Percentiles rank a stretch among this genome's conserved stretches.
phyloP scores from a whole-genome alignment of 805 yeast species.

The Tetrapisispora arboricola region DNA sequence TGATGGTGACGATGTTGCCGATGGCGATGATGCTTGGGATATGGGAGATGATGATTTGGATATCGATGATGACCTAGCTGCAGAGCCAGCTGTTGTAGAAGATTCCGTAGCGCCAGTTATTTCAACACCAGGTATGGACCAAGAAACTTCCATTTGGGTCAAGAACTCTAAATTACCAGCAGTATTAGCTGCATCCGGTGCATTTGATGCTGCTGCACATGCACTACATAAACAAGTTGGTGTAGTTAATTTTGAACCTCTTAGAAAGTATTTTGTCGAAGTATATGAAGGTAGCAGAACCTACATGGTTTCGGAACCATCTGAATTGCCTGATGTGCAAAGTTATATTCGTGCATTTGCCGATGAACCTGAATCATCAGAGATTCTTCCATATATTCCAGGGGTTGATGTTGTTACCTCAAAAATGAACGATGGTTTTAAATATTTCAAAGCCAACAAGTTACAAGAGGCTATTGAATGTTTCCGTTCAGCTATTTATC shows the following conservation, averaged over 20 bases:
- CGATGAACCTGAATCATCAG: conserved; percentile 42
- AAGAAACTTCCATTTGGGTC: conserved; percentile 71
- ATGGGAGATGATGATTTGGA: conserved; percentile 71
- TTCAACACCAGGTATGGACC: conserved; percentile 25
- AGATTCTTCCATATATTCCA: conserved; percentile 58
- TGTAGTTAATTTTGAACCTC: conserved; percentile 75
- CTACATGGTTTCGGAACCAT: conserved; percentile 56
- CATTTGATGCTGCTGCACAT: conserved; percentile 92
- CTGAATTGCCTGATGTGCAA: conserved; percentile 60
- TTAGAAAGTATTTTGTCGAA: conserved; percentile 71
- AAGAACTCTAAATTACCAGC: conserved; percentile 86
- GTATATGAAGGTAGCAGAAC: conserved; percentile 74
- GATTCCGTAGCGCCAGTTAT: conserved; percentile 28
- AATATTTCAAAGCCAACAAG: conserved; percentile 72
- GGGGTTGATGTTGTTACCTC: conserved; percentile 60
- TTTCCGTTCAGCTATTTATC: conserved; percentile 74
- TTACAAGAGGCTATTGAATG: conserved; percentile 67
- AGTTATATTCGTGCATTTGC: conserved; percentile 55
- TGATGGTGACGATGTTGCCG: conserved; percentile 38
- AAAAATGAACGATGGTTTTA: conserved; percentile 61
- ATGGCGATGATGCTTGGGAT: conserved; percentile 71
- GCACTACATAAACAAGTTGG: conserved; percentile 85
- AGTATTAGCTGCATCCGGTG: conserved; percentile 90
- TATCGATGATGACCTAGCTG: conserved; percentile 46
- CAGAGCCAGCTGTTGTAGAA: conserved; percentile 31